Evolutionary conservation across 768 basidiomycete genomes (phyloP), one percentile per base, ranked within the genome.

Genomic region (Termitomyces sp.): DNA sequence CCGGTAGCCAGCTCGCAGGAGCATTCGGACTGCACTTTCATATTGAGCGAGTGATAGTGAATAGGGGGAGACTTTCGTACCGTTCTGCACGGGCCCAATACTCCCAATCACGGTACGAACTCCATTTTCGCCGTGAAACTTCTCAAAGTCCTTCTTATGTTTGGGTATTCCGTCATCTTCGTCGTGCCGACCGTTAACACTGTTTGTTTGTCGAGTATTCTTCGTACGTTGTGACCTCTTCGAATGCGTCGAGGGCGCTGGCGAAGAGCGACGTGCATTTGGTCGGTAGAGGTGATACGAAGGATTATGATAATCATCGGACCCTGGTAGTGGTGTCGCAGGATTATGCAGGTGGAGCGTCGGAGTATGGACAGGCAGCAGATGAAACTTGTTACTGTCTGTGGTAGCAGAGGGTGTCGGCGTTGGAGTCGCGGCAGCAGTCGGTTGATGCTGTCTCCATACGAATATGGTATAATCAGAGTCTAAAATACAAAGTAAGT

Each of bases 91-190:
- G n/a, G 92, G 88, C 0, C 94, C 96, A 57, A 98, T 92, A 61
- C 82, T 86, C 3, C 97, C 97, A 62, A 87, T 78, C 16, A 99
- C 89, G 4, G 94, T 98, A 51, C 96, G 78, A 9, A 98, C 95
- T 0, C 97, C 97, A 64, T 94, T 94, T 73, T 90, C 90, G 20
- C 81, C 81, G 63, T 96, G 94, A 64, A 98, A 98, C 62, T 81
- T 83, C 65, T 91, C 82, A 63, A 94, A 95, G 45, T 87, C 84
- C 64, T 82, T 86, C 72, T 86, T 87, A 71, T 86, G 81, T 59
- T 80, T 79, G 4, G 85, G 87, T 1, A 81, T 76, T 3, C 77
- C 76, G 51, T 85, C 77, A 47, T 76, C 77, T 16, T 71, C 73
- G 33, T 75, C 69, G 6, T 51, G 46, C n/a, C 60, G 62, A 15